Evolutionary conservation across 1,139 yeast species (phyloP).

Genomic region (Candida sanyaensis): DNA sequence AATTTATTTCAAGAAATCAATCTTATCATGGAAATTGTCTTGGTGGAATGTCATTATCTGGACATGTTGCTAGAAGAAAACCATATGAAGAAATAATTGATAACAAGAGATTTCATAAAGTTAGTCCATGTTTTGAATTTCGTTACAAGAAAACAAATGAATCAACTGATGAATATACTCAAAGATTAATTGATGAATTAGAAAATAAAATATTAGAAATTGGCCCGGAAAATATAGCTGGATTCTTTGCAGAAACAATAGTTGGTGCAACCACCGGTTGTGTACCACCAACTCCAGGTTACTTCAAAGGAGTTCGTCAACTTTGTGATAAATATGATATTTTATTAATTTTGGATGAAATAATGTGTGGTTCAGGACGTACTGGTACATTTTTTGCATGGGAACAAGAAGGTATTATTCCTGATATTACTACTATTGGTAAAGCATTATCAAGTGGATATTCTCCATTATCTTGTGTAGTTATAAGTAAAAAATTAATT

Average conservation of each 20-base stretch:
- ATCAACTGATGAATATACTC: constrained; percentile 14
- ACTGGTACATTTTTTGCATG: constrained; percentile 22
- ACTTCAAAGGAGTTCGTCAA: constrained; percentile 53
- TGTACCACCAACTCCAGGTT: constrained; percentile 56
- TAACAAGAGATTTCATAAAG: constrained; percentile 15
- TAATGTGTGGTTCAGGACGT: constrained; percentile 68
- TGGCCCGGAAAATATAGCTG: constrained; percentile 44
- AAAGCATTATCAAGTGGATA: constrained; percentile 21
- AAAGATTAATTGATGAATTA: constrained; percentile 17
- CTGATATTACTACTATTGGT: constrained; percentile 20
- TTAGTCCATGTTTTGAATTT: constrained; percentile 12
- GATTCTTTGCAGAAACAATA: constrained; percentile 55
- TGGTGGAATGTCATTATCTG: constrained; percentile 19
- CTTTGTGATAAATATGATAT: constrained; percentile 61
- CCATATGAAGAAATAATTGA: constrained; percentile 17
- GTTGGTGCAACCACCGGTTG: constrained; percentile 64
- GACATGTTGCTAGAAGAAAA: constrained; percentile 16
- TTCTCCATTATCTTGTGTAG: constrained; percentile 19
- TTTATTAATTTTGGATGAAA: constrained; percentile 60
- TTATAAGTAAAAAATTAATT: constrained; percentile 17
- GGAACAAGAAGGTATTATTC: constrained; percentile 18
- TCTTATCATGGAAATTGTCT: constrained; percentile 24
- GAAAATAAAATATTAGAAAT: constrained; percentile 18
- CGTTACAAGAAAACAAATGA: constrained; percentile 15
- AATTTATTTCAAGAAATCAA: constrained; percentile 18